Base-by-base conservation (phyloP, 2,329 filamentous ascomycete genomes). In the Septoria petroselini region DNA sequence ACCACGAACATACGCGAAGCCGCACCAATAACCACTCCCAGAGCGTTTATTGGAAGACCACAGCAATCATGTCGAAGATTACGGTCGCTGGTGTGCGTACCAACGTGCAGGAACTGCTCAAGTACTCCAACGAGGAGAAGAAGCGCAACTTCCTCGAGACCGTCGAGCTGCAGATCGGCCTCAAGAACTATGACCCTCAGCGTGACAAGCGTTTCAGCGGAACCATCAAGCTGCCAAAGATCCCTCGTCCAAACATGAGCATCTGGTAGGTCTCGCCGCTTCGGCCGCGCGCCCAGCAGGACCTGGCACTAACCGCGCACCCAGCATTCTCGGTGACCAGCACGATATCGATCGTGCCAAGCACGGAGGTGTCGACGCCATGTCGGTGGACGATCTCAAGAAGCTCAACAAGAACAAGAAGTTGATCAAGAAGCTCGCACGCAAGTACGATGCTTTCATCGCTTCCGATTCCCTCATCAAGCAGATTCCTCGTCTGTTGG, bases 341-440 rank as follows among this genome's bases (percentile, higher is more conserved):
- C 91, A 97, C 83, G 93, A 98, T 83, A 94, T 98, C 73, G 93
- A 98, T 76, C 91, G 93, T 83, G 91, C 93, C 73, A 98, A 98
- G 86, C 93, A 98, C 83, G 88, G 90, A 71, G 91, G 90, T 75
- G 84, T 97, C 67, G 93, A 98, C 73, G 90, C 91, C 79, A 97
- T 97, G 93, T 95, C 88, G 70, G 78, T 88, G 64, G 93, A 98
- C 70, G 93, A 98, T 78, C 80, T 98, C 79, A 98, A 98, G 88
- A 98, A 98, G 87, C 89, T 98, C 67, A 98, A 98, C 87, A 98
- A 98, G 89, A 98, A 98, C 89, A 97, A 98, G 88, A 98, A 98
- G 87, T 86, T 97, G 71, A 96, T 98, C 86, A 98, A 98, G 90
- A 98, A 98, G 87, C 88, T 98, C 65, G 93, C 93, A 61, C 90